Percentiles rank a stretch among this genome's conserved stretches.
Conservation (phyloP, 208 protist genomes). For the Ichthyophonus hoferi region DNA sequence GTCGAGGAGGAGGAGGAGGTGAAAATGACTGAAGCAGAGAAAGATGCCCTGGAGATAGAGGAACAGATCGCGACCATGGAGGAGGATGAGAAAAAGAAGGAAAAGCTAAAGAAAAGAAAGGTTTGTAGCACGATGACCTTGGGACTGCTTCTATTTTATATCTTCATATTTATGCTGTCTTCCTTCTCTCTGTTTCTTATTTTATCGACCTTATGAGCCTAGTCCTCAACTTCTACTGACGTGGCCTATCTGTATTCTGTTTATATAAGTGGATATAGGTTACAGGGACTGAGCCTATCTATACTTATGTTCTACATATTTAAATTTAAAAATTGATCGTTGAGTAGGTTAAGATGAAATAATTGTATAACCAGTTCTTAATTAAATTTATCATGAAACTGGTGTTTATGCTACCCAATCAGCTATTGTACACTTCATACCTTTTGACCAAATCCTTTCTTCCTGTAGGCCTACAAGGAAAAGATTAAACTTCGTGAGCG, state of each 20-base stretch:
- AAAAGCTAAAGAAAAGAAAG: slow-evolving; percentile 5
- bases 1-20: slow-evolving; percentile 35
- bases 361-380: too few species aligned
- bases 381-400: too few species aligned
- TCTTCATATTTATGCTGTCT: neutral
- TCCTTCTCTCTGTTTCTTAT: neutral
- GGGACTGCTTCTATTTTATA: neutral
- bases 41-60: neutral
- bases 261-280: too few species aligned
- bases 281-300: too few species aligned
- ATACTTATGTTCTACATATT: too few species aligned
- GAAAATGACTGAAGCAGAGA: slow-evolving; percentile 13
- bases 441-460: too few species aligned
- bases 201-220: neutral
- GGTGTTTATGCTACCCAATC: too few species aligned
- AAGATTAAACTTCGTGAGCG: slow-evolving; percentile 15
- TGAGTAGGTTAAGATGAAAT: too few species aligned
- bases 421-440: too few species aligned
- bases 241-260: too few species aligned
- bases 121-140: neutral
- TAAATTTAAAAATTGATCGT: too few species aligned
- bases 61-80: slow-evolving; percentile 22
- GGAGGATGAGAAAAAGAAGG: slow-evolving; percentile 7
- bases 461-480: slow-evolving; percentile 5
- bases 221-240: too few species aligned